These are phyloP conservation scores for Potentilla sterilis DNA, from an alignment of 306 rosid genomes.

Conservation along the genomic window DNA sequence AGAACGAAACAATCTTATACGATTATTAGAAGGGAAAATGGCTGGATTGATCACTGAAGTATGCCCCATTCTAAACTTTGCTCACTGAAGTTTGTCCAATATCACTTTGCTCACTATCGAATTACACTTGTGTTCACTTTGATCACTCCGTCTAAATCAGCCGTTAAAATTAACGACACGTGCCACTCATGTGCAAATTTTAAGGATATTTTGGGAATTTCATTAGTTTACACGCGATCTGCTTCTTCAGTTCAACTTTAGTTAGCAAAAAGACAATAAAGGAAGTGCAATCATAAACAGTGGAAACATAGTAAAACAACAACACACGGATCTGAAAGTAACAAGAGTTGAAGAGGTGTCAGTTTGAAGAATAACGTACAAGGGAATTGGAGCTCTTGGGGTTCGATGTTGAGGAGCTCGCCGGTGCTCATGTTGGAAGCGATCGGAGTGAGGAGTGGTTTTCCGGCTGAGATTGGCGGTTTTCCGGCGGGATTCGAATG, in stretches of 20 bases:
- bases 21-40: too few species aligned
- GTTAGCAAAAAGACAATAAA: background rate
- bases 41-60: too few species aligned
- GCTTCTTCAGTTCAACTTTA: slow-evolving; percentile 87
- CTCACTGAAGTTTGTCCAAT: too few species aligned
- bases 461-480: background rate
- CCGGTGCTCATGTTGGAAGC: slow-evolving; percentile 62
- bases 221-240: slow-evolving; percentile 98
- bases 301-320: slow-evolving; percentile 14
- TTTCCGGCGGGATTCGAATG: slow-evolving; percentile 1
- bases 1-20: too few species aligned
- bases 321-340: slow-evolving; percentile 29
- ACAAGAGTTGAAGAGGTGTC: background rate
- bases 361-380: slow-evolving; percentile 37
- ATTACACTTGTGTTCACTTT: too few species aligned
- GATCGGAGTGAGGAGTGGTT: slow-evolving; percentile 34
- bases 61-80: too few species aligned
- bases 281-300: slow-evolving; percentile 29
- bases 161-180: too few species aligned
- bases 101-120: too few species aligned
- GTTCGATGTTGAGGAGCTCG: slow-evolving; percentile 74
- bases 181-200: too few species aligned
- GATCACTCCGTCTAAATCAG: too few species aligned
- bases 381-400: slow-evolving; percentile 84
- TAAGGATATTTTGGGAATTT: too few species aligned